A percentile compares a stretch with the other conserved stretches of the same genome.
phyloP scores from a whole-genome alignment of 2,329 filamentous ascomycete genomes.

The Periconia macrospinosa region DNA sequence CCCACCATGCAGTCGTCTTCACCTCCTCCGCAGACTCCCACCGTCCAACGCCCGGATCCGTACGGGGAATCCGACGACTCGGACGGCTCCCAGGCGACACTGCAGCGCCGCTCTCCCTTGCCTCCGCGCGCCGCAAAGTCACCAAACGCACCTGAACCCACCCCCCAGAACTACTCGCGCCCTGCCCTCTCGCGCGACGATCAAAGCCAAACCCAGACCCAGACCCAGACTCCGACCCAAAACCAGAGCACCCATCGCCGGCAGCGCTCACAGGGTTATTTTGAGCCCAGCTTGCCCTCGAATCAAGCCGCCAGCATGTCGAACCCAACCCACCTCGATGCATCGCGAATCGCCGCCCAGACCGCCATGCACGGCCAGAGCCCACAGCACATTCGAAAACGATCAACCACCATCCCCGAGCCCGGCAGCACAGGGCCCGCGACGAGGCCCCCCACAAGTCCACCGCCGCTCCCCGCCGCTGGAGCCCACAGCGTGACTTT shows the following conservation, averaged over 20 bases:
- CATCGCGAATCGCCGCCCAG: constrained; percentile 81
- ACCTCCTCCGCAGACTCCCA: constrained; percentile 37
- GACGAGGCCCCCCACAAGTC: constrained; percentile 53
- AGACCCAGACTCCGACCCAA: constrained; percentile 27
- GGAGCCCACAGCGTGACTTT: constrained; percentile 41
- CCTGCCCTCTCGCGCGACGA: constrained; percentile 44
- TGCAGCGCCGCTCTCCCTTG: constrained; percentile 45
- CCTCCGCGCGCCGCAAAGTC: constrained; percentile 27
- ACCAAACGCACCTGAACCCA: constrained; percentile 29
- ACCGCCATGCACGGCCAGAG: constrained; percentile 72
- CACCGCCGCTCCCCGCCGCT: constrained; percentile 59
- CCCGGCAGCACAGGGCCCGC: constrained; percentile 42
- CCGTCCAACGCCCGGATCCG: constrained; percentile 24
- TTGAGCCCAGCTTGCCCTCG: constrained; percentile 72
- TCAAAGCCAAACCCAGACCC: constrained; percentile 21
- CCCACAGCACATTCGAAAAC: constrained; percentile 60
- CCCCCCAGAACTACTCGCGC: constrained; percentile 42
- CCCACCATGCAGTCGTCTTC: constrained; percentile 34
- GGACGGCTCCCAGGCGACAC: constrained; percentile 45
- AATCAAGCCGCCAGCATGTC: constrained; percentile 55
- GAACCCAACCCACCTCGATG: constrained; percentile 47
- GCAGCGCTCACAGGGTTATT: constrained; percentile 74
- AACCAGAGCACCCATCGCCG: constrained; percentile 58
- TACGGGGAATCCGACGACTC: constrained; percentile 38
- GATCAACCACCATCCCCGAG: constrained; percentile 73